Evolutionary conservation across 306 rosid genomes (phyloP).

Genomic region (Ormosia semicastrata): DNA sequence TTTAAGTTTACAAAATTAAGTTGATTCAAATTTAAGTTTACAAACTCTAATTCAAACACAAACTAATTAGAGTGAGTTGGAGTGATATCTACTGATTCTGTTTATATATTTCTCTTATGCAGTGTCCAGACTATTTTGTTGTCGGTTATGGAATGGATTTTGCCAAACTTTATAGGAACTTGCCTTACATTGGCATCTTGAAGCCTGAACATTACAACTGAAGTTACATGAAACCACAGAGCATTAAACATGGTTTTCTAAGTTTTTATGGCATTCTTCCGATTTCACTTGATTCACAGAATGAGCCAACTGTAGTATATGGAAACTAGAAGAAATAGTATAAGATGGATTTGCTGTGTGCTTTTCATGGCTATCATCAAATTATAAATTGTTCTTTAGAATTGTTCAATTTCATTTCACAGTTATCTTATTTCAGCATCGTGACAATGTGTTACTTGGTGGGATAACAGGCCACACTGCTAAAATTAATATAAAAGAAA

Average conservation of each 20-base stretch:
- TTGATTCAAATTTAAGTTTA: too few species aligned
- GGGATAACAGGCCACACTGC: neutral
- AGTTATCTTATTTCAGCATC: neutral
- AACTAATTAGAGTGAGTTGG: neutral
- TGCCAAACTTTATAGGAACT: conserved; percentile 74
- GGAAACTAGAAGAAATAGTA: neutral
- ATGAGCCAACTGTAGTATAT: too few species aligned
- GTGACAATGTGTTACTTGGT: neutral
- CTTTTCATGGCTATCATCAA: neutral
- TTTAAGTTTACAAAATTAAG: too few species aligned
- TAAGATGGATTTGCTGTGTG: neutral
- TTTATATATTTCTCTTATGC: conserved; percentile 33
- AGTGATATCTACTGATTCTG: conserved; percentile 22
- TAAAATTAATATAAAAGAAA: neutral
- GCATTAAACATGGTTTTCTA: neutral
- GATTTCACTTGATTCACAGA: too few species aligned
- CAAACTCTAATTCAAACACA: too few species aligned
- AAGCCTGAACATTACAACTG: conserved; percentile 67
- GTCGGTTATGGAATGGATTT: conserved; percentile 96
- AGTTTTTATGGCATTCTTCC: neutral
- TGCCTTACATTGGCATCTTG: conserved; percentile 87
- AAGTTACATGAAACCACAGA: neutral
- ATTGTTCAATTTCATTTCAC: neutral
- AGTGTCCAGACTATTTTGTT: conserved; percentile 86
- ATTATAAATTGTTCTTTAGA: conserved; percentile 7